A percentile compares a stretch with the other conserved stretches of the same genome.
These are phyloP conservation scores for Cercospora sojina DNA, from an alignment of 2,329 filamentous ascomycete species.

Conservation along the genomic window DNA sequence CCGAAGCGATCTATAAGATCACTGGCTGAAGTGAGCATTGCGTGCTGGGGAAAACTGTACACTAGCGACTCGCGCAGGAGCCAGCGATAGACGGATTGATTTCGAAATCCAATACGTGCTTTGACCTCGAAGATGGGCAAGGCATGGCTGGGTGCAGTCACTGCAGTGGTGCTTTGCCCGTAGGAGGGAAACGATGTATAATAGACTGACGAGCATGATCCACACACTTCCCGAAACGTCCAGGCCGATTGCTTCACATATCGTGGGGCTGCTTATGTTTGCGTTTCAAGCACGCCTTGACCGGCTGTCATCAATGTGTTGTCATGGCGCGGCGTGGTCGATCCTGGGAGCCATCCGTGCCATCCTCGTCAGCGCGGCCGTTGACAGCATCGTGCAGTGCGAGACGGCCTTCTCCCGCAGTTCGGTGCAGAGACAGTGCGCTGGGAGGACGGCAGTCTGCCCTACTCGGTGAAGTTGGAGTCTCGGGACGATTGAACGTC, in stretches of 20 bases:
- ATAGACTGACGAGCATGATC: constrained; percentile 4
- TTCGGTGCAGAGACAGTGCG: background rate
- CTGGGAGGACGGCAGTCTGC: background rate
- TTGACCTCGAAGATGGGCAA: background rate
- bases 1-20: constrained; percentile 81
- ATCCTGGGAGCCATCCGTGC: background rate
- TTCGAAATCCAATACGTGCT: background rate
- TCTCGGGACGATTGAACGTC: background rate
- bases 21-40: constrained; percentile 43
- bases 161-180: background rate
- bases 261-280: background rate
- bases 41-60: background rate
- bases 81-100: background rate
- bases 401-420: background rate
- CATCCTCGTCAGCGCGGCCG: background rate
- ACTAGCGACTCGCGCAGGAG: background rate
- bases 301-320: constrained; percentile 4
- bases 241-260: background rate
- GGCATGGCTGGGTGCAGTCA: background rate
- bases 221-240: background rate
- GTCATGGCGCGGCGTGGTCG: background rate
- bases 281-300: background rate
- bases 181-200: background rate
- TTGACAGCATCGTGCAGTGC: constrained; percentile 1
- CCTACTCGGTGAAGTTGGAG: background rate